A percentile compares a stretch with the other conserved stretches of the same genome.
Conservation (phyloP, 441 rosid genomes). For the Syzygium syzygioides region DNA sequence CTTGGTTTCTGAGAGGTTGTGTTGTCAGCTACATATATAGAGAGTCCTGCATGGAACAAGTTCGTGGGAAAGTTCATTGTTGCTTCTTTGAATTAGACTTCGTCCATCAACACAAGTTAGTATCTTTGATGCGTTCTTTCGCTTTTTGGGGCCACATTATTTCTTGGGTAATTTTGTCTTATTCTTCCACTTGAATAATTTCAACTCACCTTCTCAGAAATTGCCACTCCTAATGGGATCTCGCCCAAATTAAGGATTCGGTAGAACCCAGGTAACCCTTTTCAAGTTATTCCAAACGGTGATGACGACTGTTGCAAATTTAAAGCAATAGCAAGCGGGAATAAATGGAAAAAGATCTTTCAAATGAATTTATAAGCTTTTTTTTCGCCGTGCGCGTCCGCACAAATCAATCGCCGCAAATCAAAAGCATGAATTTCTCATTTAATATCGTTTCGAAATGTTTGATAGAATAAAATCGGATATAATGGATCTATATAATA, state of each 20-base stretch:
- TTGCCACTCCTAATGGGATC: neutral
- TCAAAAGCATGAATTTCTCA: neutral
- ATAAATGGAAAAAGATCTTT: neutral
- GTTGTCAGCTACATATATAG: neutral
- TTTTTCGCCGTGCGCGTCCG: fast-evolving
- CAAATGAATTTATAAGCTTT: neutral
- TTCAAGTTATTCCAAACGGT: fast-evolving
- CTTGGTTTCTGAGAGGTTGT: neutral
- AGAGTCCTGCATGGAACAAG: neutral
- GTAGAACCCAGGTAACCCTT: neutral
- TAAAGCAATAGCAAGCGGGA: neutral
- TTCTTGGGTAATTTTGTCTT: neutral
- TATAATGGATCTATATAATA: fast-evolving
- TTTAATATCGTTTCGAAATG: fast-evolving
- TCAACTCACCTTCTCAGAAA: neutral
- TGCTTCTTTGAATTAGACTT: neutral
- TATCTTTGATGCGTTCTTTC: neutral
- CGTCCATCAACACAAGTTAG: neutral
- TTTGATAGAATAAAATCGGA: fast-evolving
- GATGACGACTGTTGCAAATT: neutral
- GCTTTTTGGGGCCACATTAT: neutral
- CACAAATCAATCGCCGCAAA: neutral
- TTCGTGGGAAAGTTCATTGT: neutral
- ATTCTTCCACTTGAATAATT: neutral
- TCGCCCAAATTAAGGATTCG: neutral